phyloP scores from a whole-genome alignment of 495 filamentous ascomycete species.

The Annulohypoxylon stygium region DNA sequence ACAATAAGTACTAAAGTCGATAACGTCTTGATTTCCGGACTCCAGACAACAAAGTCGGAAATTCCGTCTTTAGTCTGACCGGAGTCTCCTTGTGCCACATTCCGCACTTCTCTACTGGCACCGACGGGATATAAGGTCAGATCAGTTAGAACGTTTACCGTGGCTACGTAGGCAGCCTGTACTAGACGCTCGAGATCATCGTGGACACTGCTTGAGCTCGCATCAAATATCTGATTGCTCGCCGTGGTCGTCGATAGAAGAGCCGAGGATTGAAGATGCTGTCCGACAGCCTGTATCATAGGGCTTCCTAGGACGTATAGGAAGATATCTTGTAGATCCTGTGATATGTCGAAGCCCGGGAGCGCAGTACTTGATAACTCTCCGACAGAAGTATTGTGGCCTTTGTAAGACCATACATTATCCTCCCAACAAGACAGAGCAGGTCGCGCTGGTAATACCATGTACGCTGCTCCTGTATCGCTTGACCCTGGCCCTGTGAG shows the following conservation, averaged over 20 bases:
- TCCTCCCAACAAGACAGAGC: slow-evolving; percentile 54
- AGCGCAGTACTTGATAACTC: slow-evolving; percentile 32
- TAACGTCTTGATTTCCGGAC: slow-evolving; percentile 50
- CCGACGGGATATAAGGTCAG: slow-evolving; percentile 46
- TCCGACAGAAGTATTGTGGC: slow-evolving; percentile 37
- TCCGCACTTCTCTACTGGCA: slow-evolving; percentile 15
- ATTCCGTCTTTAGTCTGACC: slow-evolving; percentile 32
- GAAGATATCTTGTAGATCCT: slow-evolving; percentile 36
- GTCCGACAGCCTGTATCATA: slow-evolving; percentile 43
- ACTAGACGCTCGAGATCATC: slow-evolving; percentile 52
- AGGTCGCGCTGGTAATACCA: slow-evolving; percentile 43
- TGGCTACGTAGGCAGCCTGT: slow-evolving; percentile 51
- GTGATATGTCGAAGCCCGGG: slow-evolving; percentile 37
- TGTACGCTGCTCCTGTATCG: slow-evolving; percentile 23
- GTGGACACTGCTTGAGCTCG: slow-evolving; percentile 47
- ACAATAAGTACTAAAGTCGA: slow-evolving; percentile 51
- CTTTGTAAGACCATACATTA: slow-evolving; percentile 50
- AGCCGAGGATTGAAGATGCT: slow-evolving; percentile 45
- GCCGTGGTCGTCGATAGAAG: slow-evolving; percentile 50
- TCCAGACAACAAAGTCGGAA: slow-evolving; percentile 55
- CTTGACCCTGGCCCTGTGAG: slow-evolving; percentile 31
- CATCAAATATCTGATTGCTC: slow-evolving; percentile 48
- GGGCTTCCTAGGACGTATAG: slow-evolving; percentile 41
- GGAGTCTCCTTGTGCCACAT: slow-evolving; percentile 34
- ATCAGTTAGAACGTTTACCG: slow-evolving; percentile 51